A percentile compares a stretch with the other conserved stretches of the same genome.
phyloP scores from a whole-genome alignment of 345 rosid genomes.

The Bretschneidera sinensis region DNA sequence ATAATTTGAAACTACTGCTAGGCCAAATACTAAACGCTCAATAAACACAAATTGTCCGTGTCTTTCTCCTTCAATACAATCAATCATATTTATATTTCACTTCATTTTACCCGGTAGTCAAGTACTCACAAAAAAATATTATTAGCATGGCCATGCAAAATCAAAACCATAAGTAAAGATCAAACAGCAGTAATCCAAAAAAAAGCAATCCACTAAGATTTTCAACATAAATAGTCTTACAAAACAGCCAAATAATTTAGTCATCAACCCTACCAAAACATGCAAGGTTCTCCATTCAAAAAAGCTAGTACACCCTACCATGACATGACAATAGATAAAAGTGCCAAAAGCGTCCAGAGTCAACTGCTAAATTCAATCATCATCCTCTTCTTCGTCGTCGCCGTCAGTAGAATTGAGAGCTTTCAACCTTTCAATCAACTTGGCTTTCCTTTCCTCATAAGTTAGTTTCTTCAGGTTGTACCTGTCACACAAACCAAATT shows the following conservation, averaged over 20 bases:
- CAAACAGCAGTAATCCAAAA: too few relatives aligned
- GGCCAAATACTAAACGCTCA: too few relatives aligned
- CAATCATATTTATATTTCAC: too few relatives aligned
- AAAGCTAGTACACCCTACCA: neutral
- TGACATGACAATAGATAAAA: neutral
- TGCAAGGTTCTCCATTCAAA: neutral
- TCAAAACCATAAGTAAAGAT: too few relatives aligned
- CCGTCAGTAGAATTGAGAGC: slow-evolving; percentile 34
- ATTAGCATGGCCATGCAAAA: too few relatives aligned
- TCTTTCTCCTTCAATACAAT: too few relatives aligned
- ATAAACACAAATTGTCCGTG: too few relatives aligned
- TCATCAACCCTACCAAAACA: neutral
- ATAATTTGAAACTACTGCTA: too few relatives aligned
- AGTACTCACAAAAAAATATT: too few relatives aligned
- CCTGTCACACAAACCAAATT: slow-evolving; percentile 22
- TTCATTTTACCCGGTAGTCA: too few relatives aligned
- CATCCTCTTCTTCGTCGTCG: slow-evolving; percentile 24
- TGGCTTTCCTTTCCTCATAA: slow-evolving; percentile 43
- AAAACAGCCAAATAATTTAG: neutral
- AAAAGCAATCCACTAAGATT: neutral
- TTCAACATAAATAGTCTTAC: neutral
- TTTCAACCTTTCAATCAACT: slow-evolving; percentile 41
- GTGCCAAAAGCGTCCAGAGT: too few relatives aligned
- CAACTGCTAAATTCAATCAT: slow-evolving; percentile 8
- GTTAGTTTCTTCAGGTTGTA: slow-evolving; percentile 47